These are phyloP conservation scores for Crithidia acanthocephali DNA, from an alignment of 208 protist genomes.

Conservation along the genomic window DNA sequence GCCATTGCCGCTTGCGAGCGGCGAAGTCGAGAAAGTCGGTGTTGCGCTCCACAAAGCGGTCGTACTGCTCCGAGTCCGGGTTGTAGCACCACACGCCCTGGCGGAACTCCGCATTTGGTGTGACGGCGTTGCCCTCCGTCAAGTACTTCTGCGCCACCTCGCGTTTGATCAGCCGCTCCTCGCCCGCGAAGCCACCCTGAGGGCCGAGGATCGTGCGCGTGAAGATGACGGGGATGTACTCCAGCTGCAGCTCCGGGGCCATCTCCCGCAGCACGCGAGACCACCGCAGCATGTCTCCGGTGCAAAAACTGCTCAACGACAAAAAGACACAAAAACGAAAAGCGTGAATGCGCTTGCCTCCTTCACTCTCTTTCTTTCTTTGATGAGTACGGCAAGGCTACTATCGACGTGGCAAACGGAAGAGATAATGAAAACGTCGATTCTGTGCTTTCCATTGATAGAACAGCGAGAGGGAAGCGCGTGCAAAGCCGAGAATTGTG, in stretches of 20 bases:
- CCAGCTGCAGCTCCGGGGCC: slow-evolving; percentile 90
- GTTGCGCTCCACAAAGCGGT: slow-evolving; percentile 89
- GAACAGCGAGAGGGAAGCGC: no score
- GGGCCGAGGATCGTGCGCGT: slow-evolving; percentile 89
- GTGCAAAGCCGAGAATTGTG: no score
- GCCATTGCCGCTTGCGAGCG: slow-evolving; percentile 91
- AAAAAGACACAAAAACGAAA: background rate
- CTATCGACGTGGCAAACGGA: background rate
- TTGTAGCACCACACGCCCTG: slow-evolving; percentile 91
- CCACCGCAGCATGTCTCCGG: slow-evolving; percentile 65
- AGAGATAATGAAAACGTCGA: no score
- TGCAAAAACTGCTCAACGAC: background rate
- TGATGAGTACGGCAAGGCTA: background rate
- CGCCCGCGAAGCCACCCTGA: slow-evolving; percentile 87
- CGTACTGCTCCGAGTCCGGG: slow-evolving; percentile 84
- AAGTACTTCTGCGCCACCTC: slow-evolving; percentile 87
- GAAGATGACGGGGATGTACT: slow-evolving; percentile 90
- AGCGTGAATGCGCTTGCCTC: background rate
- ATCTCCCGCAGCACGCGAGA: slow-evolving; percentile 73
- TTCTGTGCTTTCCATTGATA: no score
- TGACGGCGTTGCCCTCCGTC: slow-evolving; percentile 67
- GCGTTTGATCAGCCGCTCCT: slow-evolving; percentile 92
- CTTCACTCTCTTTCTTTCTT: no score
- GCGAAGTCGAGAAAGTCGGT: slow-evolving; percentile 92
- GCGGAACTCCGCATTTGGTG: slow-evolving; percentile 69